A percentile compares a stretch with the other conserved stretches of the same genome.
phyloP scores from a whole-genome alignment of 2,329 filamentous ascomycete species.

The Chrysoporthe cubensis region DNA sequence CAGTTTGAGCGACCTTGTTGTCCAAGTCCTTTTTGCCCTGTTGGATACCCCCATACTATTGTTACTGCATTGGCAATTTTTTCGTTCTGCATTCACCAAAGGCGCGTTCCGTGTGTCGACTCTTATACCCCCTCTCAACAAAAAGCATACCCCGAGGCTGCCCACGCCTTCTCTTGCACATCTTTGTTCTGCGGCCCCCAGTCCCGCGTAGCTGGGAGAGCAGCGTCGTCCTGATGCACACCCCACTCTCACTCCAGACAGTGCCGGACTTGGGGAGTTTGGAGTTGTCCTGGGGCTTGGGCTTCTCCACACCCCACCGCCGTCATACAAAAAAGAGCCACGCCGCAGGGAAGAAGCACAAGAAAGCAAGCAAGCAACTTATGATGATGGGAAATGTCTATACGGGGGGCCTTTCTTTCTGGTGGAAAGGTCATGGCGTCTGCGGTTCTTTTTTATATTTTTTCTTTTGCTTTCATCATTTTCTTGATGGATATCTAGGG shows the following conservation, averaged over 20 bases:
- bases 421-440: conserved; percentile 28
- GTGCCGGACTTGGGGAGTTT: conserved; percentile 5
- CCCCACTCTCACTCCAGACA: background rate
- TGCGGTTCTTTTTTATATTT: background rate
- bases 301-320: background rate
- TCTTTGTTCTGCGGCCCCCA: background rate
- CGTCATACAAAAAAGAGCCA: conserved; percentile 23
- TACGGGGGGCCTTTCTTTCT: conserved; percentile 23
- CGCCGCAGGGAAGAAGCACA: conserved; percentile 22
- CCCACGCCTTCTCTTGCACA: background rate
- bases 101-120: background rate
- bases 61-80: conserved; percentile 1
- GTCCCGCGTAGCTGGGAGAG: background rate
- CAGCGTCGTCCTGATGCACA: too few relatives aligned
- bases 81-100: conserved; percentile 9
- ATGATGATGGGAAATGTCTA: conserved; percentile 31
- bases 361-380: conserved; percentile 21
- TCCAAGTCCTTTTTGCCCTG: background rate
- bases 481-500: background rate
- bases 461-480: conserved; percentile 9
- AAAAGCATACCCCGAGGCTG: conserved; percentile 12
- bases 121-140: background rate
- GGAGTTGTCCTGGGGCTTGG: background rate
- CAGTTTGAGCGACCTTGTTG: conserved; percentile 41
- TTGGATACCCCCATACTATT: conserved; percentile 13